Base-by-base conservation (phyloP, 1,284 basidiomycete genomes). In the Anthracocystis panici-leucophaei region DNA sequence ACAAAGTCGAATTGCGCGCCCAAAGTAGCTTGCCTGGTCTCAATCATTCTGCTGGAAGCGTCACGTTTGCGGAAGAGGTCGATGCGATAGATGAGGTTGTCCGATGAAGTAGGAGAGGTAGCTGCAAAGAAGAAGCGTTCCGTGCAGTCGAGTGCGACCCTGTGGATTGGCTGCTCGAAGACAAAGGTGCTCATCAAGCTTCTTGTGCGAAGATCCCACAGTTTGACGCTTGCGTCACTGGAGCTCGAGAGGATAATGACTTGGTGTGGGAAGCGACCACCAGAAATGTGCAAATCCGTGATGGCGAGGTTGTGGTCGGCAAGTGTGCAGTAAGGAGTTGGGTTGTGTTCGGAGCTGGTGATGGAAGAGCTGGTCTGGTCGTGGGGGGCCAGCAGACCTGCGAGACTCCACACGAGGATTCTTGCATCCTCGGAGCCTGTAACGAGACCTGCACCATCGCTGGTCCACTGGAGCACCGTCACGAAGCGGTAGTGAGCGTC, bases 401-500 rank as follows among this genome's bases (percentile, higher is more conserved):
- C 90, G 68, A 97, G 88, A 70, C 92, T 91, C 93, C 95, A 98
- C 50, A 97, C 91, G 84, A 90, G 91, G 35, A 94, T 89, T 21
- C 91, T 90, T 21, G 94, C 92, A 83, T 99, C 96, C 66, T 95
- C 92, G 44, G 93, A 94, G 10, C 91, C 93, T 21, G 93, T 93
- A 11, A 97, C 84, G 57, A 99, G 88, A 5, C 91, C 90, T 23
- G 89, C 89, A 38, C 92, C 92, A 81, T 97, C 95, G 38, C 87
- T 87, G 6, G 92, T 92, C 86, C 97, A 98, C 42, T 89, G 89
- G 3, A 98, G 87, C 4, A 92, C 91, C 63, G 90, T 92, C 46
- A 97, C 88, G 79, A 91, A 89, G 53, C 95, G 92, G 86, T 97
- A 99, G 86, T 98, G 96, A 9, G 94, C 95, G 75, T 97, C 95